Base-by-base conservation (phyloP, 768 basidiomycete genomes). In the Leccinum variicolor region DNA sequence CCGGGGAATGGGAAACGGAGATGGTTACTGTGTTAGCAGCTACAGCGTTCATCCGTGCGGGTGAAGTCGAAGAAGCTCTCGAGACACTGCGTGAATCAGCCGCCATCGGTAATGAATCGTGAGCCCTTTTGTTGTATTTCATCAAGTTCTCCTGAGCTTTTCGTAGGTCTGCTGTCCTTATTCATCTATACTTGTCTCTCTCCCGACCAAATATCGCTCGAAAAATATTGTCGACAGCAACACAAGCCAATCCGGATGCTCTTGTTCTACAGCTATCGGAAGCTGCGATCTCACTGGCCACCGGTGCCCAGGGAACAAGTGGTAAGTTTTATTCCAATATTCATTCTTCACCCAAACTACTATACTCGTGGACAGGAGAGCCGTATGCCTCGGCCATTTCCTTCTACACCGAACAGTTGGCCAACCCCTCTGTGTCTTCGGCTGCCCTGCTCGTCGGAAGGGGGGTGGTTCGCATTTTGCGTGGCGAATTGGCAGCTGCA, bases 151-250 rank as follows among this genome's bases (percentile, higher is more conserved):
- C 25, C n/a, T 29, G 41, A 29, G 26, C 49, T 51, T 41, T 54
- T 55, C 14, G 21, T 63, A 96, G 94, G 43, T 86, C 92, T 34
- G 89, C 92, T 4, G 74, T 93, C 46, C 84, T 89, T 49, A 85
- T 90, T 13, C 92, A 96, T 67, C 84, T 96, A 52, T 91, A 94
- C 69, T 84, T 98, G 36, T 91, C 92, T n/a, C 91, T 95, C 56
- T 83, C 90, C 70, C 87, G 94, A 43, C 77, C 87, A 33, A 93
- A 92, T 75, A 82, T 94, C 39, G 94, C 94, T 26, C 89, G 86
- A 73, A 90, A 86, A 67, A 88, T 92, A 65, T 88, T 92, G 68
- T 87, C 90, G 31, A 81, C 85, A 23, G 90, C 92, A 25, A 89
- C 94, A 73, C 82, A 81, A 53, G 91, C 86, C 80, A 90, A 90